phyloP scores from a whole-genome alignment of 1,139 yeast species.

The Yarrowia galli region DNA sequence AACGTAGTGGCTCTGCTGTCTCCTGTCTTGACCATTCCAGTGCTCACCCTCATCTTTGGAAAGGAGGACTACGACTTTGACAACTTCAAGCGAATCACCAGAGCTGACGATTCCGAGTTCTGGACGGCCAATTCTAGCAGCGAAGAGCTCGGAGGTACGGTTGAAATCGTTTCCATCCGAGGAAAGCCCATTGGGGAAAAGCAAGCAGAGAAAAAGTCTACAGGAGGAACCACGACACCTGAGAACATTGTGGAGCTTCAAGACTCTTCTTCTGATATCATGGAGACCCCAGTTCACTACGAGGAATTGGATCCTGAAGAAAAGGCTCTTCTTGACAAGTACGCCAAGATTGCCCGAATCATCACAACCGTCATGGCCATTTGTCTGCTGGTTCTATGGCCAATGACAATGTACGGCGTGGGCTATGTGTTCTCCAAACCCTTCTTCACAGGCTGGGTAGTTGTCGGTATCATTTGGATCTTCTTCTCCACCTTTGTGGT shows the following conservation, averaged over 20 bases:
- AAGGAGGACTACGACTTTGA: slow-evolving; percentile 79
- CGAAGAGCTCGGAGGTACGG: slow-evolving; percentile 7
- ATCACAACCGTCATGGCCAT: slow-evolving; percentile 29
- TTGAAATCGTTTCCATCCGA: not conserved
- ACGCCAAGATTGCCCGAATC: slow-evolving; percentile 31
- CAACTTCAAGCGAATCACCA: slow-evolving; percentile 61
- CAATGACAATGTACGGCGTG: slow-evolving; percentile 41
- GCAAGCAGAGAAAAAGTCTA: too few relatives aligned
- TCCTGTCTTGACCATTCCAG: slow-evolving; percentile 69
- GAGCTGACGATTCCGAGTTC: slow-evolving; percentile 62
- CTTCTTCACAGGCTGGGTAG: slow-evolving; percentile 42
- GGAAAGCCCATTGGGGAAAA: too few relatives aligned
- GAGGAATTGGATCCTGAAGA: slow-evolving; percentile 26
- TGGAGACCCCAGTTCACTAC: not conserved
- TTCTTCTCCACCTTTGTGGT: slow-evolving; percentile 56
- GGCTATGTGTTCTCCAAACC: slow-evolving; percentile 41
- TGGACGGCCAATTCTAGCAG: slow-evolving; percentile 1
- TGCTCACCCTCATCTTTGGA: slow-evolving; percentile 66
- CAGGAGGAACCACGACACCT: not conserved
- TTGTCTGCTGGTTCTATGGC: slow-evolving; percentile 34
- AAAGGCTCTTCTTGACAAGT: slow-evolving; percentile 27
- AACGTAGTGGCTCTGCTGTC: slow-evolving; percentile 78
- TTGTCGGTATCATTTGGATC: slow-evolving; percentile 41
- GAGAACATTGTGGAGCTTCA: not conserved
- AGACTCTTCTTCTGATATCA: too few relatives aligned